Conservation (phyloP, 495 filamentous ascomycete species). For the Daldinia childiae region DNA sequence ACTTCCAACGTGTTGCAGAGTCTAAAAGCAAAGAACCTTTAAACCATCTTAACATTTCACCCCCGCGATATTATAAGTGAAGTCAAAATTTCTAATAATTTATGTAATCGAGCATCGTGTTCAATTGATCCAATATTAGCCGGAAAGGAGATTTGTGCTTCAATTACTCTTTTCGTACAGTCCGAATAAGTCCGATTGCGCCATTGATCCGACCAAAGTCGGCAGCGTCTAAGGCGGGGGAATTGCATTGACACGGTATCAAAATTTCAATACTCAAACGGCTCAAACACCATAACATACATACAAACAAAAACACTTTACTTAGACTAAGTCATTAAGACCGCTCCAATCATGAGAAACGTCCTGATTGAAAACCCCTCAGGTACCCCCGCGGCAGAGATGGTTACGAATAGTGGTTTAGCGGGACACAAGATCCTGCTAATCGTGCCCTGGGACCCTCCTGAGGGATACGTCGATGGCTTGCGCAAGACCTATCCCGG, state of each 20-base stretch:
- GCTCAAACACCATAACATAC: not conserved
- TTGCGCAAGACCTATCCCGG: constrained; percentile 62
- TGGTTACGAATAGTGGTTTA: constrained; percentile 51
- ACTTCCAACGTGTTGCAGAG: no score
- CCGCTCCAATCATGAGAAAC: constrained; percentile 27
- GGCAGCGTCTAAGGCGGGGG: constrained; percentile 25
- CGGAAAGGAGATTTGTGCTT: not conserved
- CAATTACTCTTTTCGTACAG: not conserved
- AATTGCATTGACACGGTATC: not conserved
- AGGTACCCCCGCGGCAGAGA: constrained; percentile 11
- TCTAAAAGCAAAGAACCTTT: not conserved
- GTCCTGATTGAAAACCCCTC: constrained; percentile 33
- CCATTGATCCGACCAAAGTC: constrained; percentile 34
- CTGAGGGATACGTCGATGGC: constrained; percentile 51
- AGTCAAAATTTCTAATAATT: not conserved
- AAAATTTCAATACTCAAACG: constrained; percentile 3
- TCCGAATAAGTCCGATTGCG: constrained; percentile 40
- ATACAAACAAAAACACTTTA: not conserved
- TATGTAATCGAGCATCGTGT: not conserved
- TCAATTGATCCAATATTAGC: constrained; percentile 1
- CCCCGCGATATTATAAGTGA: not conserved
- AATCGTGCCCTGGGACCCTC: constrained; percentile 56
- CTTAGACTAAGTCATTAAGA: constrained; percentile 3
- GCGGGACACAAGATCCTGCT: constrained; percentile 58
- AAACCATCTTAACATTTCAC: not conserved